phyloP scores from a whole-genome alignment of 768 basidiomycete genomes.

The Boletus tomentosulus region DNA sequence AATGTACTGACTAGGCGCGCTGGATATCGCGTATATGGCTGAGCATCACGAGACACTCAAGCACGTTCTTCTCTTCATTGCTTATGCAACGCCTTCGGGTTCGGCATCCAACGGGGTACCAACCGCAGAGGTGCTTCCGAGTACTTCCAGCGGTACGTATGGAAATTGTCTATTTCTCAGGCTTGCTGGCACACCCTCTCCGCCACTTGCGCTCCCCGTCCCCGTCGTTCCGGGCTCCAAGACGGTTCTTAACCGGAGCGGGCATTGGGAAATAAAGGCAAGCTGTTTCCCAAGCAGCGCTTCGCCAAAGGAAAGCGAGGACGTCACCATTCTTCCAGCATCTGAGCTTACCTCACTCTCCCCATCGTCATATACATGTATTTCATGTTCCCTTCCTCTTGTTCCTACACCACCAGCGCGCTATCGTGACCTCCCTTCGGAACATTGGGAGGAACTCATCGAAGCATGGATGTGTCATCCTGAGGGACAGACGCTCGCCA shows the following conservation, averaged over 20 bases:
- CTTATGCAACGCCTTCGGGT: constrained; percentile 18
- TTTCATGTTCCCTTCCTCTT: constrained; percentile 75
- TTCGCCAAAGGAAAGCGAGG: constrained; percentile 21
- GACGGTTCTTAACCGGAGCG: constrained; percentile 49
- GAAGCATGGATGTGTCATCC: constrained; percentile 98
- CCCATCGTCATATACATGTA: constrained; percentile 70
- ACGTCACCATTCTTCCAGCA: constrained; percentile 59
- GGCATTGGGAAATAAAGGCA: constrained; percentile 74
- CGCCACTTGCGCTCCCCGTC: constrained; percentile 54
- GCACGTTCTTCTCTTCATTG: constrained; percentile 72
- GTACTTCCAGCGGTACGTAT: constrained; percentile 35
- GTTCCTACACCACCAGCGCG: constrained; percentile 45
- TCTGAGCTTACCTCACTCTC: constrained; percentile 50
- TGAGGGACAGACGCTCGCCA: constrained; percentile 68
- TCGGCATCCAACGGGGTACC: constrained; percentile 42
- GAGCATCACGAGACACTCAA: constrained; percentile 87
- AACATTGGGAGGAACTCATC: constrained; percentile 96
- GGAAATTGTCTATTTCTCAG: constrained; percentile 62
- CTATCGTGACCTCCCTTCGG: constrained; percentile 88
- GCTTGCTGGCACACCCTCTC: constrained; percentile 53
- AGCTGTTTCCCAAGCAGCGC: constrained; percentile 27
- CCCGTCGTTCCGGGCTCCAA: constrained; percentile 57
- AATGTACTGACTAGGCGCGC: constrained; percentile 17
- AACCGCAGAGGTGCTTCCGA: constrained; percentile 59
- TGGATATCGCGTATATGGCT: constrained; percentile 50